Conservation (phyloP, 192 early-diverging fungal species). For the Funneliformis mosseae region DNA sequence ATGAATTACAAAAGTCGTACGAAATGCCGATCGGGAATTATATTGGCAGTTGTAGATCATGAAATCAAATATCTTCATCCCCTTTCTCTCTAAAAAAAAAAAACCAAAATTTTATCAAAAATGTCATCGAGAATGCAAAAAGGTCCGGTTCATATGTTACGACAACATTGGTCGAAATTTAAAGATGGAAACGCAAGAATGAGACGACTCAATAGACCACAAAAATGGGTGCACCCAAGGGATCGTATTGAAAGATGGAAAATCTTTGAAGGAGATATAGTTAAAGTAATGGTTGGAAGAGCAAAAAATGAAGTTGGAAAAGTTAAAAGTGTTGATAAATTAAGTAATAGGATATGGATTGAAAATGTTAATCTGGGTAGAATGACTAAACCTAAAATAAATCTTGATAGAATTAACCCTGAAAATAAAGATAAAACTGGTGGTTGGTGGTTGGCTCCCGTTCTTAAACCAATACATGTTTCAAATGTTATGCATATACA, state of each 20-base stretch:
- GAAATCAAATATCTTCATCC: background rate
- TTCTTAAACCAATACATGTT: slow-evolving; percentile 47
- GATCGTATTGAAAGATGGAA: slow-evolving; percentile 29
- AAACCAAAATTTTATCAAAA: background rate
- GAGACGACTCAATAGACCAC: background rate
- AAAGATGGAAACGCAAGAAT: background rate
- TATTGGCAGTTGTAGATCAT: too few species aligned
- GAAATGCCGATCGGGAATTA: too few species aligned
- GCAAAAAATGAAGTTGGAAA: slow-evolving; percentile 28
- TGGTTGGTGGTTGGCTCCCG: slow-evolving; percentile 22
- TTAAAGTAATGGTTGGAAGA: slow-evolving; percentile 28
- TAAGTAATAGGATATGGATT: slow-evolving; percentile 12
- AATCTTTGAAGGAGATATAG: slow-evolving; percentile 26
- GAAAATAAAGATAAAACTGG: background rate
- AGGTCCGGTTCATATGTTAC: slow-evolving; percentile 27
- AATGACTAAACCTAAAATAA: background rate
- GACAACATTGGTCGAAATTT: slow-evolving; percentile 31
- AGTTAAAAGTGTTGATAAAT: slow-evolving; percentile 18
- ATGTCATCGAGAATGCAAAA: background rate
- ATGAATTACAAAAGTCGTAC: too few species aligned
- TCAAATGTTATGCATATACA: slow-evolving; percentile 52
- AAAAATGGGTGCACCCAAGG: slow-evolving; percentile 31
- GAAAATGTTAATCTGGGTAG: slow-evolving; percentile 27
- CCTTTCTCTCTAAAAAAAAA: background rate
- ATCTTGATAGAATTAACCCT: background rate